Evolutionary conservation across 2,329 filamentous ascomycete genomes (phyloP), one percentile per base, ranked within the genome.

Genomic region (Hymenoscyphus infarciens): DNA sequence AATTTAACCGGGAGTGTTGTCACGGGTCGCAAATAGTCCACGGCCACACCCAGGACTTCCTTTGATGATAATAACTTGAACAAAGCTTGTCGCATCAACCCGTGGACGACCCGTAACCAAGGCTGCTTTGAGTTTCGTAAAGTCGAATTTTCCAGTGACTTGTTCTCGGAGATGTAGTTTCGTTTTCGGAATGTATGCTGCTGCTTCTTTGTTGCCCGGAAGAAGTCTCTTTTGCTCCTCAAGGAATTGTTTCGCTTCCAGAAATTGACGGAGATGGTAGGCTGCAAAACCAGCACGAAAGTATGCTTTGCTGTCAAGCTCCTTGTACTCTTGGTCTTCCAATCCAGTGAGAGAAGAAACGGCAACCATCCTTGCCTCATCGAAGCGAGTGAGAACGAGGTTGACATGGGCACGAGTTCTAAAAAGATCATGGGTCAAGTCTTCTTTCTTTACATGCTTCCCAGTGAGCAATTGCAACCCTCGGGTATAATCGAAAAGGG

Each of bases 1-100:
- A 0, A 84, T 73, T 2, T 84, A 79, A 0, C 83, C 83, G 0
- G 79, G 75, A 22, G 74, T 72, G 1, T 86, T 79, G 0, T 74
- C 66, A 15, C 73, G 70, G 1, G 77, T 82, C 0, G 80, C 80
- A 65, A 84, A 85, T 0, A 85, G 71, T 0, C 83, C 83, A 2
- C n/a, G 39, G 16, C 39, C 39, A 42, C 39, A 19, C 6, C 39
- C 39, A 42, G 39, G 39, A 19, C 39, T 16, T 6, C 8, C 39
- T 13, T 42, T 42, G 16, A 42, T 13, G 39, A 13, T 19, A 19
- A 19, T 5, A 42, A 8, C 19, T 42, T 19, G n/a, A 42, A 13
- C 5, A 42, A 42, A 19, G 15, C 39, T 42, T 42, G 15, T n/a
- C 3, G 39, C n/a, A 42, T 42, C 39, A 42, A 42, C 39, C 16